phyloP scores from a whole-genome alignment of 176 grass and related monocot species.

The Musa beccarii region DNA sequence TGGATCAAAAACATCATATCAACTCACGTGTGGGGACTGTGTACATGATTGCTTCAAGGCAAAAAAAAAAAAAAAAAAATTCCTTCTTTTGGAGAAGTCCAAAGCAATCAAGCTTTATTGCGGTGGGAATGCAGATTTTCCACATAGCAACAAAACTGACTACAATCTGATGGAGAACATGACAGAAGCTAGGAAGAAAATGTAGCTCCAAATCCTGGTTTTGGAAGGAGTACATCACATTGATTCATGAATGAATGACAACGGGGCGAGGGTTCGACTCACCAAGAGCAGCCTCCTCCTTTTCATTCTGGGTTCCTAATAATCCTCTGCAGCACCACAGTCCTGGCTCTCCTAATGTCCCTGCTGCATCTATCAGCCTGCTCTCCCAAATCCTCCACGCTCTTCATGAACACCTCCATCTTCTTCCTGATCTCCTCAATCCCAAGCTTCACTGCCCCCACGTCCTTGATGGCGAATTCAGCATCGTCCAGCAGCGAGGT shows the following conservation, averaged over 20 bases:
- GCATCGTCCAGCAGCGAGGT: not conserved
- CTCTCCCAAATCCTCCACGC: slow-evolving; percentile 1
- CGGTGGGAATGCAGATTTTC: too few species aligned
- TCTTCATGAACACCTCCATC: slow-evolving; percentile 16
- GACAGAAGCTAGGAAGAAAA: not conserved
- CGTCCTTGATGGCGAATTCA: slow-evolving; percentile 1
- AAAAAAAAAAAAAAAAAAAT: too few species aligned
- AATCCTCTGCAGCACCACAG: slow-evolving; percentile 10
- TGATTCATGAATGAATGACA: too few species aligned
- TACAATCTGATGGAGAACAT: not conserved
- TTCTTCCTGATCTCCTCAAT: slow-evolving; percentile 4
- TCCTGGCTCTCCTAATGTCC: slow-evolving; percentile 8
- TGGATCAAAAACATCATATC: too few species aligned
- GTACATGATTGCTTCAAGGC: too few species aligned
- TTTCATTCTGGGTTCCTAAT: not conserved
- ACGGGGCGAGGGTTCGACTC: not conserved
- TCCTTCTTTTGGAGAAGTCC: too few species aligned
- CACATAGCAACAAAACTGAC: not conserved
- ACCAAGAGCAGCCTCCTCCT: not conserved
- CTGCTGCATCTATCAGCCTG: slow-evolving; percentile 11
- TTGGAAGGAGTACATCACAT: slow-evolving; percentile 30
- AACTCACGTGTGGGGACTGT: too few species aligned
- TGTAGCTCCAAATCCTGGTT: not conserved
- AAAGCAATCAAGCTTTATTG: too few species aligned
- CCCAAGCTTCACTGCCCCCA: slow-evolving; percentile 6